These are phyloP conservation scores for Penicillium psychrosexuale DNA, from an alignment of 2,329 filamentous ascomycete species.

Conservation along the genomic window DNA sequence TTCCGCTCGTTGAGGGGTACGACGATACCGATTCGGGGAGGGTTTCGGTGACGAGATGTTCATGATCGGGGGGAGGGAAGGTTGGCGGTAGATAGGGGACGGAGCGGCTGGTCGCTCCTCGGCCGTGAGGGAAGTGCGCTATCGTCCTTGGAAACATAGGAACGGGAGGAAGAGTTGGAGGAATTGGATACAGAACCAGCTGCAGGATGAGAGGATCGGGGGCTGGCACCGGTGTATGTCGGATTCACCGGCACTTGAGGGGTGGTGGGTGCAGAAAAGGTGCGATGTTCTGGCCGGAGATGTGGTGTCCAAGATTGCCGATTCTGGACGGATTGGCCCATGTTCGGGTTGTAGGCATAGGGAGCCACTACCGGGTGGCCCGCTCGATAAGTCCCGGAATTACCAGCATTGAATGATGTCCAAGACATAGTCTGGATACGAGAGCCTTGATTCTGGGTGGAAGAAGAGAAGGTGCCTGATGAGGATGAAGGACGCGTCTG, in stretches of 20 bases:
- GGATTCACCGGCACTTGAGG: slow-evolving; percentile 39
- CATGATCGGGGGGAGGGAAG: slow-evolving; percentile 53
- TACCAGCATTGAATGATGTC: slow-evolving; percentile 41
- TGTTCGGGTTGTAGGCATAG: slow-evolving; percentile 72
- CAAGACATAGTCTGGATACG: slow-evolving; percentile 41
- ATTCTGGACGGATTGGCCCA: slow-evolving; percentile 55
- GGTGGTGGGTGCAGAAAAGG: slow-evolving; percentile 51
- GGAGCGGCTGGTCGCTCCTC: slow-evolving; percentile 36
- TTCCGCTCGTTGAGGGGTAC: slow-evolving; percentile 58
- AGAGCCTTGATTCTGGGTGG: slow-evolving; percentile 34
- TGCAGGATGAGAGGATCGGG: slow-evolving; percentile 46
- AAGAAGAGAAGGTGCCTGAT: slow-evolving; percentile 53
- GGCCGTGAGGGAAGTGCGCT: slow-evolving; percentile 42
- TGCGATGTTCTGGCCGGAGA: slow-evolving; percentile 56
- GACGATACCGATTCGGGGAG: slow-evolving; percentile 80
- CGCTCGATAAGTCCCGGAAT: slow-evolving; percentile 46
- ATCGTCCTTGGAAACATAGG: slow-evolving; percentile 50
- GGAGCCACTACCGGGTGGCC: slow-evolving; percentile 65
- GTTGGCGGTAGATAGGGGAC: slow-evolving; percentile 49
- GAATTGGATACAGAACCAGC: slow-evolving; percentile 55
- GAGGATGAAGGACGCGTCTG: slow-evolving; percentile 68
- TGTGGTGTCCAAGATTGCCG: slow-evolving; percentile 54
- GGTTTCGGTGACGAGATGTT: slow-evolving; percentile 55
- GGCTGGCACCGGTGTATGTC: slow-evolving; percentile 30
- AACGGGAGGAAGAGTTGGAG: slow-evolving; percentile 48